These are phyloP conservation scores for Cardiospermum halicacabum DNA, from an alignment of 345 rosid genomes.

Conservation along the genomic window DNA sequence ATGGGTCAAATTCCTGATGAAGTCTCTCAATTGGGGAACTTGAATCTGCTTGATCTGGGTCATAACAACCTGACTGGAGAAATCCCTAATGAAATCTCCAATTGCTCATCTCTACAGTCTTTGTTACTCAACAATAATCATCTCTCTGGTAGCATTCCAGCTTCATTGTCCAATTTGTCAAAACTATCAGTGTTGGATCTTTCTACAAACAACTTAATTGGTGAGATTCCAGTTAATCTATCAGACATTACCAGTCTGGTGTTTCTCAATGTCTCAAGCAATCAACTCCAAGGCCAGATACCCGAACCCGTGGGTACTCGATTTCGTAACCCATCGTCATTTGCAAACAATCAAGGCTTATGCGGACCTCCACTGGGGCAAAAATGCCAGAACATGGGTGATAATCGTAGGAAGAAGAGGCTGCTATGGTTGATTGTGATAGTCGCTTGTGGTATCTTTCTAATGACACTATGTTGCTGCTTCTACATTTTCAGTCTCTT, in stretches of 20 bases:
- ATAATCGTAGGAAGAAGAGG: conserved; percentile 46
- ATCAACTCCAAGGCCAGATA: conserved; percentile 68
- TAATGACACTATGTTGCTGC: conserved; percentile 74
- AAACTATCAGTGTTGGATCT: conserved; percentile 64
- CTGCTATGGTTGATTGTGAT: conserved; percentile 54
- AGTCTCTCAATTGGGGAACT: conserved; percentile 45
- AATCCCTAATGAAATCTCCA: conserved; percentile 54
- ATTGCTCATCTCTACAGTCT: conserved; percentile 42
- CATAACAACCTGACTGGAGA: conserved; percentile 64
- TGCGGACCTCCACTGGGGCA: conserved; percentile 68
- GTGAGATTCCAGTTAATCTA: conserved; percentile 62
- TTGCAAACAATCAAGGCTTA: conserved; percentile 47
- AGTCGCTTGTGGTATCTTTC: conserved; percentile 49
- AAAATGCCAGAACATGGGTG: conserved; percentile 37
- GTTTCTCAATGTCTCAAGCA: conserved; percentile 70
- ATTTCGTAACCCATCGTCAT: conserved; percentile 54
- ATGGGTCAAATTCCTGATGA: conserved; percentile 69
- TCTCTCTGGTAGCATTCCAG: conserved; percentile 68
- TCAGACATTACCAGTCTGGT: conserved; percentile 39
- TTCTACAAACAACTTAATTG: conserved; percentile 70
- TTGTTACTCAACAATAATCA: conserved; percentile 57
- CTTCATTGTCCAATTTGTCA: conserved; percentile 46
- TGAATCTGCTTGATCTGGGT: conserved; percentile 67
- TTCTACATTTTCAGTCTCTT: conserved; percentile 77
- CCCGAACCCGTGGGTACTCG: conserved; percentile 52